These are phyloP conservation scores for Datisca glomerata DNA, from an alignment of 306 rosid species.

Conservation along the genomic window DNA sequence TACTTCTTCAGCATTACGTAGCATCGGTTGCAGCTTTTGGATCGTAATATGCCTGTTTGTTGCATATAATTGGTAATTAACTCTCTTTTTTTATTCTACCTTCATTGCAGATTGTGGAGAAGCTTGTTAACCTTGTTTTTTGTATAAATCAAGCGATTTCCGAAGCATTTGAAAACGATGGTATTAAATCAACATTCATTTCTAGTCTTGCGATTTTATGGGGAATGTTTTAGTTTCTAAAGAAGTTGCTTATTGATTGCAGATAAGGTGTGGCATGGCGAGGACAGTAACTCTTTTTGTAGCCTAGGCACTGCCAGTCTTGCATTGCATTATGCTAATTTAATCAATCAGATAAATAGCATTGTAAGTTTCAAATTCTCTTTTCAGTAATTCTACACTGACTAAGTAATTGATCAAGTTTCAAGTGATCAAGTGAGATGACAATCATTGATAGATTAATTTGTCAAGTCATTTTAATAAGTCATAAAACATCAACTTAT, in stretches of 20 bases:
- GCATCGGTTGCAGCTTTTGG: no score
- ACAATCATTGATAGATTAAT: no score
- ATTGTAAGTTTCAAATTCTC: constrained; percentile 44
- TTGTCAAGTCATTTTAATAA: no score
- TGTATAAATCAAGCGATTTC: constrained; percentile 50
- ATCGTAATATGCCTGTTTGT: no score
- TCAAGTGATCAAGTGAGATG: no score
- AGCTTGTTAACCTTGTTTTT: constrained; percentile 57
- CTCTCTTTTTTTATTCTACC: constrained; percentile 6
- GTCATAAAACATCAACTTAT: no score
- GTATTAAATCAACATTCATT: constrained; percentile 27
- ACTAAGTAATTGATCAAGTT: no score
- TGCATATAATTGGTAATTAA: no score
- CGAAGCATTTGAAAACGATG: constrained; percentile 54
- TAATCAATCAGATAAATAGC: constrained; percentile 65
- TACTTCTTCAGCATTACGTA: no score
- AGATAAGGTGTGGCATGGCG: constrained; percentile 18
- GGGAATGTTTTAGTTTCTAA: background rate
- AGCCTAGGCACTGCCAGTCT: constrained; percentile 82
- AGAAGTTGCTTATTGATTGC: constrained; percentile 7
- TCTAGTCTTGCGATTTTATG: no score
- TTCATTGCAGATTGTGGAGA: constrained; percentile 77
- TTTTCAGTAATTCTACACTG: no score
- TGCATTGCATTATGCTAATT: constrained; percentile 86
- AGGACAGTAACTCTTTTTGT: constrained; percentile 28